These are phyloP conservation scores for Nicotiana attenuata DNA, from an alignment of 257 asterid species.

Conservation along the genomic window DNA sequence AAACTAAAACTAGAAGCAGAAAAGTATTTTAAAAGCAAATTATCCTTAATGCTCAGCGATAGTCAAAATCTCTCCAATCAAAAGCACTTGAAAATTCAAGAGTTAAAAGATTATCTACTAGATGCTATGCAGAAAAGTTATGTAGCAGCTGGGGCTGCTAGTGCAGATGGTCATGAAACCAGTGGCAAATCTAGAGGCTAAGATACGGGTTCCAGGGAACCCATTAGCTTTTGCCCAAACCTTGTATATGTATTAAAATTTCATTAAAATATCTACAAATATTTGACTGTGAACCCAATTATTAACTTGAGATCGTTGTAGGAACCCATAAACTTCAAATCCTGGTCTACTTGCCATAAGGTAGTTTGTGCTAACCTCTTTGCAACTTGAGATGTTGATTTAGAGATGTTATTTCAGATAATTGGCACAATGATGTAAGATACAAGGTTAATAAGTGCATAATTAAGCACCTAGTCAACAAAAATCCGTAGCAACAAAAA, in stretches of 20 bases:
- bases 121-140: not conserved
- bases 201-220: no score
- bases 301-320: no score
- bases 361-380: not conserved
- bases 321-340: no score
- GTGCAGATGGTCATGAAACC: not conserved
- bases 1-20: not conserved
- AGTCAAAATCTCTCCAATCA: not conserved
- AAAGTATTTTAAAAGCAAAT: not conserved
- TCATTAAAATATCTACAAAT: no score
- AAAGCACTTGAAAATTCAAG: not conserved
- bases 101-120: not conserved
- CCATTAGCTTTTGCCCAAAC: no score
- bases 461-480: not conserved
- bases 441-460: not conserved
- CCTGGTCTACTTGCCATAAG: not conserved
- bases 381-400: not conserved
- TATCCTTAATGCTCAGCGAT: not conserved
- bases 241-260: no score
- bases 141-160: not conserved
- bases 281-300: no score
- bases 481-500: not conserved
- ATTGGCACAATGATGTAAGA: not conserved
- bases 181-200: no score
- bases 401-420: not conserved